Base-by-base conservation (phyloP, 495 filamentous ascomycete species). In the Symbiotaphrina buchneri region DNA sequence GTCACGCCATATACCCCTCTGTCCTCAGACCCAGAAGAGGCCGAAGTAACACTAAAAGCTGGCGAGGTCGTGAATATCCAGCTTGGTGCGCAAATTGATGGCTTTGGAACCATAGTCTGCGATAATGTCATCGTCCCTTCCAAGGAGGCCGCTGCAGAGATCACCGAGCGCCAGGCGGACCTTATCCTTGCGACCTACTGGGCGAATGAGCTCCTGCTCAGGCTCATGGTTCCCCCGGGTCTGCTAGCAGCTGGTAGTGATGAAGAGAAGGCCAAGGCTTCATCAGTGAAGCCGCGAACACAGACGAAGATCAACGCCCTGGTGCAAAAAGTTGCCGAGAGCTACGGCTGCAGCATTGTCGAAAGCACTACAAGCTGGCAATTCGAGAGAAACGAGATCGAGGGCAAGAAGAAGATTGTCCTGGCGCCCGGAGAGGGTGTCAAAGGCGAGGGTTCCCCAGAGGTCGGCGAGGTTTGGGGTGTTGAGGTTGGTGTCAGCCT, bases 341-440 rank as follows among this genome's bases (percentile, higher is more conserved):
- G 63, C 37, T 95, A 92, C 57, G 83, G 75, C 37, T 85, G 78
- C 63, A 92, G 73, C 40, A 54, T 97, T 23, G 80, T 97, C 30
- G 90, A 97, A 63, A 87, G 81, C 59, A 97, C 87, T 27, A 97
- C 87, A 27, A 83, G 77, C 47, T 95, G 85, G 82, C 53, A 78
- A 22, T 94, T 95, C 47, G 80, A 79, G 41, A 75, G 77, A 46
- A 92, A 95, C 52, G 87, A 95, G 49, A 97, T 97, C 40, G 87
- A 97, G 58, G 76, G 74, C 35, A 77, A 77, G 60, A 97, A 97
- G 71, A 94, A 92, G 69, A 90, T 97, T 47, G 87, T 97, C 31
- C 56, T 97, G 17, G 62, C 77, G 13, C 82, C 90, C 19, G 75
- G 74, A 31, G 77, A 91, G 45, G 67, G 66, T 32, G 71, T 78